These are phyloP conservation scores for Ceratocystis alfenasii DNA, from an alignment of 2,329 filamentous ascomycete species.

Conservation along the genomic window DNA sequence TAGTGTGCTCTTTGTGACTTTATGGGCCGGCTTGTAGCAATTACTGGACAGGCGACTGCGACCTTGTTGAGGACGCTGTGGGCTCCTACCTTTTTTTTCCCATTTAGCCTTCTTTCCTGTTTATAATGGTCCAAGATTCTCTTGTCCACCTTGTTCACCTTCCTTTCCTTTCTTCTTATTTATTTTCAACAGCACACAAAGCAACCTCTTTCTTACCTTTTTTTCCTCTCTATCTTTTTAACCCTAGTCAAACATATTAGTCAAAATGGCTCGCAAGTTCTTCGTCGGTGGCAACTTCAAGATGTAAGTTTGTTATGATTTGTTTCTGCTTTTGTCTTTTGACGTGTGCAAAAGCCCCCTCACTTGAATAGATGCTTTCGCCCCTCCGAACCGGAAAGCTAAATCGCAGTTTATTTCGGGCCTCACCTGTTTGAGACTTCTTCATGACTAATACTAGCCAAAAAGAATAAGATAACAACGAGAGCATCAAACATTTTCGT, in stretches of 20 bases:
- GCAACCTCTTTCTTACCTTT: neutral
- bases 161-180: conserved; percentile 9
- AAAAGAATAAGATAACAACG: neutral
- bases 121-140: conserved; percentile 1
- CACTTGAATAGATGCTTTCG: conserved; percentile 6
- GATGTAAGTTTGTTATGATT: conserved; percentile 52
- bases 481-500: neutral
- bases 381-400: conserved; percentile 17
- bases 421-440: neutral
- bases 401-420: conserved; percentile 22
- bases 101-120: neutral
- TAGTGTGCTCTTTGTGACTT: neutral
- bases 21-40: neutral
- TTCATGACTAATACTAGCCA: neutral
- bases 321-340: conserved; percentile 17
- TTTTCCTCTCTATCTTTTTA: conserved; percentile 12
- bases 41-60: neutral
- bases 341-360: conserved; percentile 5
- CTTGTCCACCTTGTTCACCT: neutral
- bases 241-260: conserved; percentile 25
- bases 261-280: conserved; percentile 86
- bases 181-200: neutral
- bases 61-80: neutral
- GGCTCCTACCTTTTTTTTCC: neutral
- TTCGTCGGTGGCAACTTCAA: conserved; percentile 99